A percentile compares a stretch with the other conserved stretches of the same genome.
These are phyloP conservation scores for Monosporascus sp. DNA, from an alignment of 2,329 filamentous ascomycete genomes.

Conservation along the genomic window DNA sequence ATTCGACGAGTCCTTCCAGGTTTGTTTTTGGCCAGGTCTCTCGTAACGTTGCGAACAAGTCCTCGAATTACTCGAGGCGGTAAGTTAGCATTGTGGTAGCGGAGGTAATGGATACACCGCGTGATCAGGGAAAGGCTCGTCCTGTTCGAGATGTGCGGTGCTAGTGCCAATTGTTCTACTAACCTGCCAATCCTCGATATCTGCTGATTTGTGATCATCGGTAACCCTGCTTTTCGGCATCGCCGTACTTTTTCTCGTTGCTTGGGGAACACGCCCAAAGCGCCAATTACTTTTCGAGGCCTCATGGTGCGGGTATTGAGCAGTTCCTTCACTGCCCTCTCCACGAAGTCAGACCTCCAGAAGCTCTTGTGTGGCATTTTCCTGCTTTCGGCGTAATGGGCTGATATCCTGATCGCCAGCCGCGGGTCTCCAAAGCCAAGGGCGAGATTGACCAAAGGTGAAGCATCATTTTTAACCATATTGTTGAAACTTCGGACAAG, in stretches of 20 bases:
- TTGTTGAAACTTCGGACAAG: slow-evolving; percentile 12
- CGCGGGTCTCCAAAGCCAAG: slow-evolving; percentile 14
- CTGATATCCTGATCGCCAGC: slow-evolving; percentile 18
- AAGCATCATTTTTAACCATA: slow-evolving; percentile 5
- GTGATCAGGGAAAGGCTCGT: slow-evolving; percentile 25
- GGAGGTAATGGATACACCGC: slow-evolving; percentile 25
- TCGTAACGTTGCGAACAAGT: slow-evolving; percentile 29
- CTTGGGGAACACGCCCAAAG: slow-evolving; percentile 8
- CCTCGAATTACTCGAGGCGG: slow-evolving; percentile 20
- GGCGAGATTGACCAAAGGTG: slow-evolving; percentile 15
- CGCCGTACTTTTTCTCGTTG: not conserved
- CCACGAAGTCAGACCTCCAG: slow-evolving; percentile 17
- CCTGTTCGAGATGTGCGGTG: slow-evolving; percentile 14
- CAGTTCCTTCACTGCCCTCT: slow-evolving; percentile 13
- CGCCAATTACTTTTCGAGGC: slow-evolving; percentile 8
- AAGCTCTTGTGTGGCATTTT: slow-evolving; percentile 3
- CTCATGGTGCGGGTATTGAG: slow-evolving; percentile 7
- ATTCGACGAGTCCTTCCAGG: slow-evolving; percentile 30
- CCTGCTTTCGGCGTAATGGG: slow-evolving; percentile 10
- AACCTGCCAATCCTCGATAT: slow-evolving; percentile 9
- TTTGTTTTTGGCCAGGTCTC: slow-evolving; percentile 26
- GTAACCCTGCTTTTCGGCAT: not conserved
- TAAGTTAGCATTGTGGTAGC: slow-evolving; percentile 12
- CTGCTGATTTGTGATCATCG: not conserved
- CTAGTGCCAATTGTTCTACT: slow-evolving; percentile 13